Percentiles rank a stretch among this genome's conserved stretches.
phyloP scores from a whole-genome alignment of 768 basidiomycete genomes.

The Mycena filopes region DNA sequence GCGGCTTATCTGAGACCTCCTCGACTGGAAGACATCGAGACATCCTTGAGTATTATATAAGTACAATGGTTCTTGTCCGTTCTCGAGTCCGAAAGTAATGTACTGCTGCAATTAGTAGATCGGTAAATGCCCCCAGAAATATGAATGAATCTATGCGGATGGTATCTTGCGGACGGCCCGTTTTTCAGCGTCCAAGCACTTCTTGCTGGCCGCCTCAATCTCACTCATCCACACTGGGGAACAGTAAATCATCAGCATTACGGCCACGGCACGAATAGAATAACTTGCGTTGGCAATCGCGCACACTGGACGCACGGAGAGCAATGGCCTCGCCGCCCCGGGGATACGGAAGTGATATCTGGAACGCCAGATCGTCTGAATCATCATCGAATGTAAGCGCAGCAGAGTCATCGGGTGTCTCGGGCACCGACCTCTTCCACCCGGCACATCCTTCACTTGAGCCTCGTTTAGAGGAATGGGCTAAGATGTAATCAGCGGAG shows the following conservation, averaged over 20 bases:
- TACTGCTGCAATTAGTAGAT: conserved; percentile 15
- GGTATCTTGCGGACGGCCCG: conserved; percentile 38
- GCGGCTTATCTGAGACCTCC: no score
- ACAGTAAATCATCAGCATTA: conserved; percentile 48
- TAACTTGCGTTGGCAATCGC: conserved; percentile 65
- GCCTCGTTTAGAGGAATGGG: conserved; percentile 81
- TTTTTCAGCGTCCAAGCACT: conserved; percentile 50
- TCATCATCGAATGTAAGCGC: conserved; percentile 2
- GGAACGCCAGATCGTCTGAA: conserved; percentile 76
- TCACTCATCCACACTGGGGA: conserved; percentile 43
- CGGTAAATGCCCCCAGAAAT: background rate
- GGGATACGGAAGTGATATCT: conserved; percentile 72
- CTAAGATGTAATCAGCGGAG: conserved; percentile 46
- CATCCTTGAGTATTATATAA: background rate
- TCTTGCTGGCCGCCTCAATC: conserved; percentile 48
- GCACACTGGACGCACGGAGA: conserved; percentile 64
- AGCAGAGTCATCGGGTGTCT: background rate
- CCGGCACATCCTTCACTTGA: conserved; percentile 62
- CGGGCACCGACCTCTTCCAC: conserved; percentile 57
- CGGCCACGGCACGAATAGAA: conserved; percentile 33
- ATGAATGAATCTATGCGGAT: conserved; percentile 12
- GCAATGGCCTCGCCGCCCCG: conserved; percentile 78
- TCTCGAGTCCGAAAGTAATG: conserved; percentile 5
- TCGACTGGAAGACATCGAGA: no score
- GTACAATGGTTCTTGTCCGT: background rate